Percentiles rank a stretch among this genome's conserved stretches.
phyloP scores from a whole-genome alignment of 140 eudicot genomes.

The Senecio squalidus region DNA sequence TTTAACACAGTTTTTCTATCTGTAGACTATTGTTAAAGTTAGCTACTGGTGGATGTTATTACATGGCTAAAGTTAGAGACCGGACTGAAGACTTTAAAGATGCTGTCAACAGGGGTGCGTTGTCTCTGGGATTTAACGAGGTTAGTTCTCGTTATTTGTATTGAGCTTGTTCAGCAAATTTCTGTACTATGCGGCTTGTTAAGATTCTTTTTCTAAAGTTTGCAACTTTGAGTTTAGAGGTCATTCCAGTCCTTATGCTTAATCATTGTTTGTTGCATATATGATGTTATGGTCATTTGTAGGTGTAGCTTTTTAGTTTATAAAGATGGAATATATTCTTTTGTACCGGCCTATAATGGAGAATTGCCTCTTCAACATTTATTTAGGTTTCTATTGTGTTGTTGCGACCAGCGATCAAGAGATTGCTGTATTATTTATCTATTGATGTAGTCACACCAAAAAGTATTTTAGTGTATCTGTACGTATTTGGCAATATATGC shows the following conservation, averaged over 20 bases:
- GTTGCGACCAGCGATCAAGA: no score
- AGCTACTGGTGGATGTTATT: constrained; percentile 17
- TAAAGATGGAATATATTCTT: no score
- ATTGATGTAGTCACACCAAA: no score
- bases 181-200: background rate
- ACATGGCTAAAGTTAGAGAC: constrained; percentile 78
- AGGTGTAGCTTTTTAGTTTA: no score
- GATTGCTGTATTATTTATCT: no score
- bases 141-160: constrained; percentile 28
- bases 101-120: constrained; percentile 73
- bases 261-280: no score
- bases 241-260: constrained; percentile 6
- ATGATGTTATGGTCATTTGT: no score
- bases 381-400: no score
- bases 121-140: constrained; percentile 76
- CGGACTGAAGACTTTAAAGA: constrained; percentile 94
- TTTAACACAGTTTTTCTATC: constrained; percentile 4
- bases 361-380: no score
- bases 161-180: background rate
- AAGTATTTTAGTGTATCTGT: no score
- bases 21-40: background rate
- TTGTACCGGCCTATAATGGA: no score
- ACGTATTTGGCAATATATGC: no score
- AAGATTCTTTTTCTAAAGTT: background rate
- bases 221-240: background rate